Percentiles rank a stretch among this genome's conserved stretches.
Conservation (phyloP, 148 eudicot genomes). For the Pouteria glomerata region DNA sequence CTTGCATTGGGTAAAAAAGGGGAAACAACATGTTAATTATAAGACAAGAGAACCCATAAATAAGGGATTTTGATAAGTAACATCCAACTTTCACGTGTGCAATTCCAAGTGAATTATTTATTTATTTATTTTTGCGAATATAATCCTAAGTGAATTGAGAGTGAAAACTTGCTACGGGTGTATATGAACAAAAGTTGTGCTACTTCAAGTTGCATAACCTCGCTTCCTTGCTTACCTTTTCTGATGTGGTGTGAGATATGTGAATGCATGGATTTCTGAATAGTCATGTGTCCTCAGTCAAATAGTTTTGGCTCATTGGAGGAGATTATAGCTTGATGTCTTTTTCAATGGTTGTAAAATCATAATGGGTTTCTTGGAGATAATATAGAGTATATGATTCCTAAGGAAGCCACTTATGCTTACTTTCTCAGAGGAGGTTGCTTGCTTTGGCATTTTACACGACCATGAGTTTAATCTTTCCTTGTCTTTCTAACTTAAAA, state of each 20-base stretch:
- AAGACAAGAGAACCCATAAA: neutral
- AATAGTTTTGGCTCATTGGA: neutral
- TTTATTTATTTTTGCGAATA: no score
- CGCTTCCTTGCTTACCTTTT: no score
- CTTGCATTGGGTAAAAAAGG: neutral
- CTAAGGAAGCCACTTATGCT: neutral
- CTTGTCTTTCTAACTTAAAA: neutral
- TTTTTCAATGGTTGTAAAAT: neutral
- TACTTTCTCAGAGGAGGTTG: neutral
- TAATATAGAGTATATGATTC: neutral
- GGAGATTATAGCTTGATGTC: neutral
- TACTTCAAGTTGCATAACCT: neutral
- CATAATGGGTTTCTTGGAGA: neutral
- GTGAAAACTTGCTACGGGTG: neutral
- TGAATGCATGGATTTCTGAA: no score
- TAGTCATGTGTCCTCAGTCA: neutral
- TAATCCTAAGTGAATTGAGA: no score
- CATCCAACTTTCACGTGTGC: neutral
- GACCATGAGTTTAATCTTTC: neutral
- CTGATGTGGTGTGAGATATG: no score
- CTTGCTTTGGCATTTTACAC: neutral
- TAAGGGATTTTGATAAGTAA: neutral
- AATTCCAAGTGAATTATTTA: neutral
- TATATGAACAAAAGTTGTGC: neutral
- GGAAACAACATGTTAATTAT: neutral